phyloP scores from a whole-genome alignment of 140 eudicot species.

The Bidens hawaiensis region DNA sequence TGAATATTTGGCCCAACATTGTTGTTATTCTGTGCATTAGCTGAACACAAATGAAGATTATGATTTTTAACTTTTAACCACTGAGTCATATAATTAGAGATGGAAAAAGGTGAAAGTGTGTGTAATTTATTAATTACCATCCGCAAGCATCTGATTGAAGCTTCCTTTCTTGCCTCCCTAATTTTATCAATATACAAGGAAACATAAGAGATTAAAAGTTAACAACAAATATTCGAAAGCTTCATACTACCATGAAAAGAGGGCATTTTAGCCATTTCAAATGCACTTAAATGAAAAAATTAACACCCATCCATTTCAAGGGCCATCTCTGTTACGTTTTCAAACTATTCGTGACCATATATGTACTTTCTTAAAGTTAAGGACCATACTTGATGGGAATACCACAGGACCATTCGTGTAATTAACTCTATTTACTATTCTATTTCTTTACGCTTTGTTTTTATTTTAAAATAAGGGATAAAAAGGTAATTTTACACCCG shows the following conservation, averaged over 20 bases:
- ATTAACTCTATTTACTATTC: too few relatives aligned
- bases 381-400: too few relatives aligned
- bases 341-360: too few relatives aligned
- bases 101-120: neutral
- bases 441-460: too few relatives aligned
- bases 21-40: conserved; percentile 55
- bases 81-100: neutral
- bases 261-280: neutral
- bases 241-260: neutral
- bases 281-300: neutral
- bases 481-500: too few relatives aligned
- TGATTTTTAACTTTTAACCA: neutral
- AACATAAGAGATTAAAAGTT: neutral
- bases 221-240: too few relatives aligned
- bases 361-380: too few relatives aligned
- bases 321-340: too few relatives aligned
- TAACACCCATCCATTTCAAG: too few relatives aligned
- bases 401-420: too few relatives aligned
- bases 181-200: conserved; percentile 6
- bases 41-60: conserved; percentile 34
- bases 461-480: too few relatives aligned
- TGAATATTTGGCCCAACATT: conserved; percentile 36
- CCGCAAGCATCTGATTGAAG: conserved; percentile 93
- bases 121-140: conserved; percentile 61
- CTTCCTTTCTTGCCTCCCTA: conserved; percentile 79